phyloP scores from a whole-genome alignment of 2,329 filamentous ascomycete genomes.

The Tolypocladium album region DNA sequence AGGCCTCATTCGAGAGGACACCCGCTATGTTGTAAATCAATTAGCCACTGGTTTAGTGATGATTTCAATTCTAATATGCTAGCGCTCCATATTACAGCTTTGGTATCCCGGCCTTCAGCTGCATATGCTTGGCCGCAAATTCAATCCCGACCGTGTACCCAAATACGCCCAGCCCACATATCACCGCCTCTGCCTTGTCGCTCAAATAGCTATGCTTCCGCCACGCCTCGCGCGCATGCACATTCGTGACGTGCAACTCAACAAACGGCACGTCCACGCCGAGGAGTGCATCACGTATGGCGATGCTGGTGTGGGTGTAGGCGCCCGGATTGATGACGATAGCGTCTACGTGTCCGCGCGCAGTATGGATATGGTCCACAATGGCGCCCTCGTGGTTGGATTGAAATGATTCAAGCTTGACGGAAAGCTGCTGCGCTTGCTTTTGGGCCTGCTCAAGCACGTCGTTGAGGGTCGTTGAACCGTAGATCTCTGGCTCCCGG shows the following conservation, averaged over 20 bases:
- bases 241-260: constrained; percentile 68
- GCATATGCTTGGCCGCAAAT: constrained; percentile 35
- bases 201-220: constrained; percentile 61
- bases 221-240: constrained; percentile 60
- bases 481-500: constrained; percentile 65
- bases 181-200: constrained; percentile 65
- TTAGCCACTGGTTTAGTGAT: too few species aligned
- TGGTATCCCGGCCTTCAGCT: constrained; percentile 18
- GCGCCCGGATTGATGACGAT: constrained; percentile 69
- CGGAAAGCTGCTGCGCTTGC: constrained; percentile 37
- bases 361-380: constrained; percentile 62
- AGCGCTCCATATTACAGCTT: constrained; percentile 2
- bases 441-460: constrained; percentile 38
- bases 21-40: constrained; percentile 21
- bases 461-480: constrained; percentile 54
- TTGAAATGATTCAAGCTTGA: constrained; percentile 51
- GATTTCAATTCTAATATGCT: too few species aligned
- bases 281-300: constrained; percentile 61
- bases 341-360: constrained; percentile 39
- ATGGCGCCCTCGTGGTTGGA: constrained; percentile 71
- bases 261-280: constrained; percentile 63
- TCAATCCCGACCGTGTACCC: constrained; percentile 53
- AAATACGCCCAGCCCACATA: constrained; percentile 58
- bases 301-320: constrained; percentile 67
- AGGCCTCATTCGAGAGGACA: constrained; percentile 10